phyloP scores from a whole-genome alignment of 768 basidiomycete species.

The Kwoniella dejecticola region DNA sequence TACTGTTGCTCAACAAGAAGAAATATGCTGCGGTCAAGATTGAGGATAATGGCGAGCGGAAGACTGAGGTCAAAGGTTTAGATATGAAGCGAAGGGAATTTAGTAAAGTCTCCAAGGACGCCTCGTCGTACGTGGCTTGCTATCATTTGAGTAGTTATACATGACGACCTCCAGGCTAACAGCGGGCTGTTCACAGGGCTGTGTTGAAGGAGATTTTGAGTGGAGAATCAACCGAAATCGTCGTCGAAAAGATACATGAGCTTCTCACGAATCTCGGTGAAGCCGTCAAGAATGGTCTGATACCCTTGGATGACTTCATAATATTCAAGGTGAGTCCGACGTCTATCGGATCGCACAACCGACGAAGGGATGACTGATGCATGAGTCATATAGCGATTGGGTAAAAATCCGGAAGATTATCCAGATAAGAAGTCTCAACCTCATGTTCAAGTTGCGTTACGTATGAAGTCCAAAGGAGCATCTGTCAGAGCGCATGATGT shows the following conservation, averaged over 20 bases:
- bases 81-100: constrained; percentile 99
- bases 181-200: constrained; percentile 61
- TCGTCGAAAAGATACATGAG: constrained; percentile 89
- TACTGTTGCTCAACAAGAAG: constrained; percentile 95
- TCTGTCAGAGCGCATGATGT: constrained; percentile 86
- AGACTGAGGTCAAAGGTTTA: constrained; percentile 90
- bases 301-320: constrained; percentile 90
- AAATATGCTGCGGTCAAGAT: constrained; percentile 98
- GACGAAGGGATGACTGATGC: no score
- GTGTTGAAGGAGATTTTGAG: constrained; percentile 88
- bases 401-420: constrained; percentile 96
- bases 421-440: constrained; percentile 93
- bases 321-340: constrained; percentile 85
- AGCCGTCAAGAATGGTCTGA: constrained; percentile 72
- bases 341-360: no score
- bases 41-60: constrained; percentile 70
- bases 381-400: constrained; percentile 73
- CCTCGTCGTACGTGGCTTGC: constrained; percentile 72
- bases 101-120: constrained; percentile 83
- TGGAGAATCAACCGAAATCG: constrained; percentile 83
- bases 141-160: background rate
- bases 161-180: background rate
- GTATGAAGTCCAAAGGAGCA: constrained; percentile 80
- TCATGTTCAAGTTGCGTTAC: constrained; percentile 92
- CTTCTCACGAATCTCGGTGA: constrained; percentile 77